Evolutionary conservation across 257 asterid genomes (phyloP).

Genomic region (Nicotiana tomentosiformis): DNA sequence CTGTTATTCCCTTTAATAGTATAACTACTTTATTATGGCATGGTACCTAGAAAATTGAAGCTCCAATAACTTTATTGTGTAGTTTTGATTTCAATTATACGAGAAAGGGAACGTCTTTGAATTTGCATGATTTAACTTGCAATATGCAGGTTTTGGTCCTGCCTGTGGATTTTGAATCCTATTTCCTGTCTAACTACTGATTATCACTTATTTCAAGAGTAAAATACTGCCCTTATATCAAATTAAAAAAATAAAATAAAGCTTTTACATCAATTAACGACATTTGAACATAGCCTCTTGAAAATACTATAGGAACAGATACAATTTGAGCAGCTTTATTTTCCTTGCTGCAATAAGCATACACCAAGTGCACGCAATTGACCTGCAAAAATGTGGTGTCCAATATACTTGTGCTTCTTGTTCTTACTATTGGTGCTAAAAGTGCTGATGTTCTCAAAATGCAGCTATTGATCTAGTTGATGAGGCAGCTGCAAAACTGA

Average conservation of each 20-base stretch:
- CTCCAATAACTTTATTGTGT: not conserved
- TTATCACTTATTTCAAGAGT: not conserved
- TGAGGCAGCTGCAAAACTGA: constrained; percentile 95
- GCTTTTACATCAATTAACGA: not conserved
- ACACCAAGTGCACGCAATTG: not conserved
- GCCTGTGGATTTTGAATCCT: not conserved
- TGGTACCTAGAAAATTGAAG: not conserved
- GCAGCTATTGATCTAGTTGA: constrained; percentile 95
- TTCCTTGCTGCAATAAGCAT: not conserved
- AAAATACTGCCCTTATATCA: no score
- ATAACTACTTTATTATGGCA: not conserved
- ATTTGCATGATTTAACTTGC: not conserved
- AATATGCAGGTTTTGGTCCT: not conserved
- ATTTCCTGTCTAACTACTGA: not conserved
- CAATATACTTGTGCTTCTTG: not conserved
- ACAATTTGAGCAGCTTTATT: not conserved
- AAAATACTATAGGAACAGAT: not conserved
- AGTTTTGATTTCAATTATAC: not conserved
- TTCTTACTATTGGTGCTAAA: not conserved
- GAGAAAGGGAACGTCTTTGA: not conserved
- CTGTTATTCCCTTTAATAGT: not conserved
- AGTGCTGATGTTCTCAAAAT: constrained; percentile 15
- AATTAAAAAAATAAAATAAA: no score
- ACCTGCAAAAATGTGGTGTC: not conserved
- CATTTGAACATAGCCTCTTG: not conserved